Conservation (phyloP, 345 rosid genomes). For the Moricandia moricandioides region DNA sequence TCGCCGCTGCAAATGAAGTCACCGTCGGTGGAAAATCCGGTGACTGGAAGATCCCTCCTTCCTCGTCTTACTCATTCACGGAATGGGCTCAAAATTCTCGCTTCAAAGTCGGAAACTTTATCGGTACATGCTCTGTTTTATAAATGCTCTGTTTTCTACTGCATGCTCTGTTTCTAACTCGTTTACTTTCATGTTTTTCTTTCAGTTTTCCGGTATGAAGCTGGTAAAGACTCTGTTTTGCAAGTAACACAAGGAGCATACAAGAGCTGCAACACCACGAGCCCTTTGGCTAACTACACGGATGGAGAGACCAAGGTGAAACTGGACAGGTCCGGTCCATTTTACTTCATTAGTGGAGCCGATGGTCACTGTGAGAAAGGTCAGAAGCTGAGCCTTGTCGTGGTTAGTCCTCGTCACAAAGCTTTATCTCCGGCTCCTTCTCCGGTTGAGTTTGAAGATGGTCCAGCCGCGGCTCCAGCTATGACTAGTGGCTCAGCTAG, state of each 20-base stretch:
- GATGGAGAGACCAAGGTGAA: conserved; percentile 68
- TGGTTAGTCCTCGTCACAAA: conserved; percentile 39
- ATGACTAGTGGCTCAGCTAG: conserved; percentile 8
- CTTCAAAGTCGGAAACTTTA: conserved; percentile 60
- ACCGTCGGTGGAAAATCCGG: conserved; percentile 50
- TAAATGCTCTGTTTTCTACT: not conserved
- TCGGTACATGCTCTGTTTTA: conserved; percentile 39
- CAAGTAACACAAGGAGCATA: conserved; percentile 63
- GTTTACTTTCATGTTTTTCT: not conserved
- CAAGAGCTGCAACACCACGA: conserved; percentile 54
- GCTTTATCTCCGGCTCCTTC: conserved; percentile 74
- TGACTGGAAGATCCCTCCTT: conserved; percentile 53
- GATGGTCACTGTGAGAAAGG: conserved; percentile 73
- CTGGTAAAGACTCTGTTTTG: conserved; percentile 51
- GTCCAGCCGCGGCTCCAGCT: conserved; percentile 61
- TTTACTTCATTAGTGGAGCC: conserved; percentile 77
- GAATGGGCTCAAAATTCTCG: conserved; percentile 65
- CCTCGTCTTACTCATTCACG: conserved; percentile 53
- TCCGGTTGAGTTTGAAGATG: conserved; percentile 48
- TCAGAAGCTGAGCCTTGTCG: conserved; percentile 68
- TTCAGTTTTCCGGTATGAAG: conserved; percentile 26
- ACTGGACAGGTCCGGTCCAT: conserved; percentile 59
- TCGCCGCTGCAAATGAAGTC: conserved; percentile 46
- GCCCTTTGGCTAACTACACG: conserved; percentile 56
- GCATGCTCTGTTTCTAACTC: conserved; percentile 9